These are phyloP conservation scores for Apiotrichum brassicae DNA, from an alignment of 1,284 basidiomycete genomes.

Conservation along the genomic window DNA sequence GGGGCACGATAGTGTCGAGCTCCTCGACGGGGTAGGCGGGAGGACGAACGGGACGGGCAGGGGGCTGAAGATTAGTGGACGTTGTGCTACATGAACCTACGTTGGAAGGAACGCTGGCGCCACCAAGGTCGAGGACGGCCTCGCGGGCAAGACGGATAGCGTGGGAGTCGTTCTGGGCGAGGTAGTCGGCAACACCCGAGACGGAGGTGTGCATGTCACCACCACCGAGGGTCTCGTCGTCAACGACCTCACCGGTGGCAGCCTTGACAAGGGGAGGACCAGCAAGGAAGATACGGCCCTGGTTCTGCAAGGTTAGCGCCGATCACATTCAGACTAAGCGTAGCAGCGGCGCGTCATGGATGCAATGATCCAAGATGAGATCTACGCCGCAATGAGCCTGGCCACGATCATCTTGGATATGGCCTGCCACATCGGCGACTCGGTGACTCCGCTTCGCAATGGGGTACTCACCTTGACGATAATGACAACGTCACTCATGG, in stretches of 20 bases:
- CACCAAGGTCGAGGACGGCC: slow-evolving; percentile 72
- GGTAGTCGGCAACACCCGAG: slow-evolving; percentile 88
- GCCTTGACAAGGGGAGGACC: slow-evolving; percentile 93
- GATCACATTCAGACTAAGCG: slow-evolving; percentile 93
- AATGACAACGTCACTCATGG: slow-evolving; percentile 93
- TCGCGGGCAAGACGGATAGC: slow-evolving; percentile 77
- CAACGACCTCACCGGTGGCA: slow-evolving; percentile 86
- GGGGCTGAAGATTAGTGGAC: neutral
- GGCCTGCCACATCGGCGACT: neutral
- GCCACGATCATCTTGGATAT: slow-evolving; percentile 83
- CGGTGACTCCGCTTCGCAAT: no score
- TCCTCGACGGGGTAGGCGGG: slow-evolving; percentile 76
- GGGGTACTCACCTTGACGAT: slow-evolving; percentile 58
- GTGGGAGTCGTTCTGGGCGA: slow-evolving; percentile 81
- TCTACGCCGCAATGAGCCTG: slow-evolving; percentile 97
- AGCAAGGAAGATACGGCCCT: slow-evolving; percentile 92
- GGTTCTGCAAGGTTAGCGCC: slow-evolving; percentile 74
- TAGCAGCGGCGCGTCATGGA: slow-evolving; percentile 86
- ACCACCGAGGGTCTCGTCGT: slow-evolving; percentile 74
- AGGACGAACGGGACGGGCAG: slow-evolving; percentile 23
- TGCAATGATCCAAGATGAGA: slow-evolving; percentile 71
- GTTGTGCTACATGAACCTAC: neutral
- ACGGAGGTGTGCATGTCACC: slow-evolving; percentile 91
- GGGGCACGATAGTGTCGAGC: slow-evolving; percentile 83
- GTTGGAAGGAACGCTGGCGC: slow-evolving; percentile 7